Base-by-base conservation (phyloP, 2,329 filamentous ascomycete species). In the Fusarium oligoseptatum region DNA sequence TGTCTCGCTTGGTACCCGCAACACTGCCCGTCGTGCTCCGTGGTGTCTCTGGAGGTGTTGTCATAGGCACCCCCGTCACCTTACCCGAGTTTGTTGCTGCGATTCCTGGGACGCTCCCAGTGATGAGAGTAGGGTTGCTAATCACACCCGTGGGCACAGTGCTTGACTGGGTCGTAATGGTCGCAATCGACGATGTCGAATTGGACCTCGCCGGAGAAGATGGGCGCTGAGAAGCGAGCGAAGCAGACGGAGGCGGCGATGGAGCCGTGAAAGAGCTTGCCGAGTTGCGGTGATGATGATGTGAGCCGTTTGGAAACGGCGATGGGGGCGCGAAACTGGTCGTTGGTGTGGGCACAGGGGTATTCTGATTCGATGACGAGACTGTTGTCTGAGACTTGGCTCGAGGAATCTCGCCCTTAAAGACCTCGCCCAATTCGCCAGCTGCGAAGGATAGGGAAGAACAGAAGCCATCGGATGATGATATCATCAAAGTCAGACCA, bases 381-480 rank as follows among this genome's bases (percentile, higher is more conserved):
- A 87, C 80, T 29, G 83, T 82, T 12, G 84, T 80, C 27, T 85
- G 81, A 66, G 84, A 80, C 75, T 88, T 90, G 34, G 84, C 80
- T 15, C 85, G 85, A n/a, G 87, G 85, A 43, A 92, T 82, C 61
- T 94, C 91, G 36, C 92, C 92, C 10, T 91, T 92, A 81, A 97
- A 97, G 6, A 91, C 85, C 74, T 96, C 92, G 14, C 97, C 97
- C 1, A 99, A 86, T 82, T 99, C 97, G 10, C 94, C 94, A 3
- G 93, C 87, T 1, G 90, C 84, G 80, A 99, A 99, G 0, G 95
- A 93, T 7, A 99, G 87, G 0, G 94, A 93, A 0, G 97, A 99
- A 82, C 97, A 99, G 85, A 98, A 99, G 0, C 97, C 97, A 82
- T 99, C 97, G 0, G 97, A 98, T 0, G 97, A 99, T n/a, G 95